A percentile compares a stretch with the other conserved stretches of the same genome.
phyloP scores from a whole-genome alignment of 2,329 filamentous ascomycete genomes.

The Neoarthrinium moseri region DNA sequence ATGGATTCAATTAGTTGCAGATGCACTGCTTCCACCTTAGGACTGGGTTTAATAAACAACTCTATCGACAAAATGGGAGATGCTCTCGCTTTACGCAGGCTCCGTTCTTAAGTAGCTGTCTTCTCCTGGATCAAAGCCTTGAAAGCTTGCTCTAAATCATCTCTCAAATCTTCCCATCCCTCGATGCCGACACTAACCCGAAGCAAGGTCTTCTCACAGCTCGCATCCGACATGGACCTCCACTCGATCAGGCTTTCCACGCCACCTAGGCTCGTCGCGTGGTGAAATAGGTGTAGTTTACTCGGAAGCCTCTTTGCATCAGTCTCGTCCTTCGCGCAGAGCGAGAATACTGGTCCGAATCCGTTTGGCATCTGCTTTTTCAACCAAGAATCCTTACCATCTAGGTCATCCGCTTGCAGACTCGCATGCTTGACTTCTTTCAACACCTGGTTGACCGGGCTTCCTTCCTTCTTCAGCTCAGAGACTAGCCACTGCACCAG shows the following conservation, averaged over 20 bases:
- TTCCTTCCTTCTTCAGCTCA: conserved; percentile 24
- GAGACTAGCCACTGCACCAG: conserved; percentile 71
- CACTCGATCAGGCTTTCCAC: conserved; percentile 97
- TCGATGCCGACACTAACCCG: conserved; percentile 87
- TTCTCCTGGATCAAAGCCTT: conserved; percentile 45
- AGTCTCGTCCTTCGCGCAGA: conserved; percentile 61
- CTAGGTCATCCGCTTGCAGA: conserved; percentile 62
- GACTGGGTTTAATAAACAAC: no score
- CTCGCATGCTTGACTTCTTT: conserved; percentile 72
- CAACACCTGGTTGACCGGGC: conserved; percentile 52
- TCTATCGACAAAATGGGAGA: no score
- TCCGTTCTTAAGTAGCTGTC: no score
- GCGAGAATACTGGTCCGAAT: conserved; percentile 83
- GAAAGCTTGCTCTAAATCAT: conserved; percentile 70
- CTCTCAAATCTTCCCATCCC: conserved; percentile 77
- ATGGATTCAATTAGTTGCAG: no score
- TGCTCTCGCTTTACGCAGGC: no score
- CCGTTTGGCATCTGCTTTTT: conserved; percentile 86
- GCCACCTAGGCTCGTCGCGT: conserved; percentile 90
- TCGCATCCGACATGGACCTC: conserved; percentile 81
- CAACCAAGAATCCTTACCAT: conserved; percentile 68
- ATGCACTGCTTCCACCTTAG: background rate
- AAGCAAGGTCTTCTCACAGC: conserved; percentile 70
- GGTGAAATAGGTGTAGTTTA: conserved; percentile 81
- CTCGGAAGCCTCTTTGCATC: conserved; percentile 71